Base-by-base conservation (phyloP, 768 basidiomycete genomes). In the Hygrocybe coccinea region DNA sequence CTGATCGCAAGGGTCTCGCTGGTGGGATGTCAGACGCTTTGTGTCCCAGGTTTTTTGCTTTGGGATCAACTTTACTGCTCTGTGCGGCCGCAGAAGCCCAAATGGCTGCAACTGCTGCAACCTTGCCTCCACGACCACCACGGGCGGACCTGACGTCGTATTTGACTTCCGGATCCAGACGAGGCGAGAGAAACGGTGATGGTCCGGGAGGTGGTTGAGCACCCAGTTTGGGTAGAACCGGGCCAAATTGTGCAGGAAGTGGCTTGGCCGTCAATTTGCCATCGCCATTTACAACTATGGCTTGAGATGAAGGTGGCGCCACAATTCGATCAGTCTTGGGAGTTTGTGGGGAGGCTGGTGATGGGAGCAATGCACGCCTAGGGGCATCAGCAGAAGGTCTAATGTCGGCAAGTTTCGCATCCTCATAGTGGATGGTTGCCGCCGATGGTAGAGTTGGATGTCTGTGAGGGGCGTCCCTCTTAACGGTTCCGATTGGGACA, bases 71-170 rank as follows among this genome's bases (percentile, higher is more conserved):
- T 3, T 52, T 25, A 25, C 8, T 35, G 25, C 29, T 35, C 25
- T 56, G 55, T 22, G 21, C 48, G 7, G 74, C 75, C n/a, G 76
- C 81, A 35, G 82, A 71, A 2, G 86, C 81, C 88, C 89, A 91
- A 21, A 91, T 71, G 2, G 87, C 80, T 0, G 86, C 82, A 1
- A 89, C 86, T 3, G 87, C 75, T 2, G 87, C 76, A 14, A 91
- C 89, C 52, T 79, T 78, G 11, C 89, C 90, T 2, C 90, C 89
- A 41, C 79, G 73, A 2, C 90, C 89, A 3, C 90, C 88, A 19
- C 89, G 78, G 3, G 87, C 88, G 36, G 87, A 90, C 11, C 85
- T 82, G 22, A 89, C 68, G 62, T 91, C 83, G 62, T 90, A 89
- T 56, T 83, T 85, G 19, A 75, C 77, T 50, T 83, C 85, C 0